Evolutionary conservation across 2,329 filamentous ascomycete species (phyloP), one percentile per base, ranked within the genome.

Genomic region (Neofusicoccum laricinum): DNA sequence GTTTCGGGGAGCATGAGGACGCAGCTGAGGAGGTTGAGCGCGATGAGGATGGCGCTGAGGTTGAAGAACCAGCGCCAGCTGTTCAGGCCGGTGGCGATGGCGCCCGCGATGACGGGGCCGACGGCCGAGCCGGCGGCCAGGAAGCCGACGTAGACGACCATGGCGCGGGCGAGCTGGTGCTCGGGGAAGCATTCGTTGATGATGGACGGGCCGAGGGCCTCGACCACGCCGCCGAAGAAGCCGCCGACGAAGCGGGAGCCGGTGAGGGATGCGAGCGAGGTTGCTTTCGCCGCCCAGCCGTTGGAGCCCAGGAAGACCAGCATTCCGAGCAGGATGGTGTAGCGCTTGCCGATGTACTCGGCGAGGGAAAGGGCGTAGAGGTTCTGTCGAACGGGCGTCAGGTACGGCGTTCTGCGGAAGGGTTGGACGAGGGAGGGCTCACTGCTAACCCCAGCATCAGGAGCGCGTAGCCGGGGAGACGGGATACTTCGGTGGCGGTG

Each of bases 311-410:
- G 30, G n/a, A 51, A 36, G 15, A 34, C 4, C 30, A 34, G 30
- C 49, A 51, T 51, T 8, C 30, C 34, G 0, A 51, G 1, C 7
- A 17, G n/a, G 2, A 36, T 51, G 3, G 30, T 51, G 49, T 51
- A 34, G 30, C 49, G 49, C 49, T 51, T 51, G 49, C 49, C 49
- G n/a, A 51, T 19, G 49, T 51, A 51, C n/a, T 51, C 49, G n/a
- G 49, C 15, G 14, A 30, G 30, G 3, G 49, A 30, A 2, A 51
- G 49, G 7, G 49, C 49, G 30, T 19, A 36, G 32, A 51, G 49
- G 30, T 51, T 51, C 49, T 51, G 30, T 4, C 2, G 15, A 17
- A 1, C 1, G 1, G 25, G 11, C 30, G 25, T 25, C 2, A 32
- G 4, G 2, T 1, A 30, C 15, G 5, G 4, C n/a, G 6, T 3